Conservation (phyloP, 1,139 yeast species). For the Yamadazyma siamensis region DNA sequence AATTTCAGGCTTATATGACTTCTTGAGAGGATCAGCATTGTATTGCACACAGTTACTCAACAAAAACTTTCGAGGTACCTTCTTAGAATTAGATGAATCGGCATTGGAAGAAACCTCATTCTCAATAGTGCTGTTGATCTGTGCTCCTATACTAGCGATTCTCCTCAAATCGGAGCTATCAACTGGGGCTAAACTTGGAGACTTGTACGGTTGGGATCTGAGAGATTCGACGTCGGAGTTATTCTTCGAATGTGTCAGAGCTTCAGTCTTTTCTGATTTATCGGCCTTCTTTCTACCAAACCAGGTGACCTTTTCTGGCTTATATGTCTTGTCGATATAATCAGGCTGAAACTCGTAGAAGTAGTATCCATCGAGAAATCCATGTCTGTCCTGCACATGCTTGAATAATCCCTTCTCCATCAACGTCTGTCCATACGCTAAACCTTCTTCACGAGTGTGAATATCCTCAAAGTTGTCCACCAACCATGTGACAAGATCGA, state of each 20-base stretch:
- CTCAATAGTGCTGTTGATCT: slow-evolving; percentile 9
- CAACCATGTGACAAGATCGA: slow-evolving; percentile 83
- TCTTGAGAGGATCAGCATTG: slow-evolving; percentile 71
- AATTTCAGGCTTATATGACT: slow-evolving; percentile 75
- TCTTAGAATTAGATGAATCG: slow-evolving; percentile 25
- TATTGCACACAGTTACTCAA: slow-evolving; percentile 61
- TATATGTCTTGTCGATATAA: slow-evolving; percentile 38
- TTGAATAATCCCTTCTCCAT: slow-evolving; percentile 70
- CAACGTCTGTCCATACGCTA: slow-evolving; percentile 68
- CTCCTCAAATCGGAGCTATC: slow-evolving; percentile 22
- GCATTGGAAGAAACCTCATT: slow-evolving; percentile 36
- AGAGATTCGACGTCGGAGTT: slow-evolving; percentile 28
- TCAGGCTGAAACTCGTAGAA: slow-evolving; percentile 73
- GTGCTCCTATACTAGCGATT: slow-evolving; percentile 20
- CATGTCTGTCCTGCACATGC: slow-evolving; percentile 82
- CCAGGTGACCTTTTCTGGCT: slow-evolving; percentile 24
- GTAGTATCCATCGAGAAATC: slow-evolving; percentile 88
- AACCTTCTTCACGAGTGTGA: slow-evolving; percentile 78
- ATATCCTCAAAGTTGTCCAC: slow-evolving; percentile 76
- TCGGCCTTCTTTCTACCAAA: slow-evolving; percentile 26
- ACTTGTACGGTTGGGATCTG: slow-evolving; percentile 12
- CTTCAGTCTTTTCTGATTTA: slow-evolving; percentile 13
- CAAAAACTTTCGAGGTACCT: slow-evolving; percentile 27
- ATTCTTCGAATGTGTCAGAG: slow-evolving; percentile 18
- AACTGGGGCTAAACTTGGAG: slow-evolving; percentile 22